Conservation (phyloP, 2,329 filamentous ascomycete species). For the Fusarium sp. region DNA sequence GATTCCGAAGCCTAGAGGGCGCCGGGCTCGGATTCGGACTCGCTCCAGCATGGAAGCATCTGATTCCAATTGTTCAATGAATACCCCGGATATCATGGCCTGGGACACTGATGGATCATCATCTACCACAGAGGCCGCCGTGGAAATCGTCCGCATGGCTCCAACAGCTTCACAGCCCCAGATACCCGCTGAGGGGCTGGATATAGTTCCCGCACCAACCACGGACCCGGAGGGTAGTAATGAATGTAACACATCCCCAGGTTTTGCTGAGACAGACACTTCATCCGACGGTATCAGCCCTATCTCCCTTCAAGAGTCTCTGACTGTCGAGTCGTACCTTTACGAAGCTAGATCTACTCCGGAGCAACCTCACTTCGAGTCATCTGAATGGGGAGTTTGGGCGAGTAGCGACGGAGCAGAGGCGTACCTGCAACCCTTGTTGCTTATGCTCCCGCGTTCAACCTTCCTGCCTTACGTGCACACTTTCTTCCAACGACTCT, state of each 20-base stretch:
- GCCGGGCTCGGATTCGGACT: background rate
- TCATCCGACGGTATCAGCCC: background rate
- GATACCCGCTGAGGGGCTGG: background rate
- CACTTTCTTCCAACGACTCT: slow-evolving; percentile 35
- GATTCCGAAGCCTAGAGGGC: background rate
- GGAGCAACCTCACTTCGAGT: background rate
- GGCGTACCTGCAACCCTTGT: background rate
- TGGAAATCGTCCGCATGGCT: background rate
- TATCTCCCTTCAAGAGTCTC: background rate
- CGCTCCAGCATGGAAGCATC: background rate
- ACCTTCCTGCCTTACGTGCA: slow-evolving; percentile 24
- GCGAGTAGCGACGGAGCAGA: background rate
- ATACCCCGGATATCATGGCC: background rate
- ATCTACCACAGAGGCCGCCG: background rate
- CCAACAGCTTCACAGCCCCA: background rate
- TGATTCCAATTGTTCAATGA: background rate
- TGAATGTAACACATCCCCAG: background rate
- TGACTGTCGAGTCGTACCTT: background rate
- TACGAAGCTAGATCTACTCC: background rate
- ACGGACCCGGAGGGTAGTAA: background rate
- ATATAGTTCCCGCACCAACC: background rate
- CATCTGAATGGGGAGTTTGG: background rate
- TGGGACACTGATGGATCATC: background rate
- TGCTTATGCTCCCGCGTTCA: background rate
- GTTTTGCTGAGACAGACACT: background rate